Evolutionary conservation across 805 yeast genomes (phyloP), one percentile per base, ranked within the genome.

Genomic region (Wickerhamiella brachini): DNA sequence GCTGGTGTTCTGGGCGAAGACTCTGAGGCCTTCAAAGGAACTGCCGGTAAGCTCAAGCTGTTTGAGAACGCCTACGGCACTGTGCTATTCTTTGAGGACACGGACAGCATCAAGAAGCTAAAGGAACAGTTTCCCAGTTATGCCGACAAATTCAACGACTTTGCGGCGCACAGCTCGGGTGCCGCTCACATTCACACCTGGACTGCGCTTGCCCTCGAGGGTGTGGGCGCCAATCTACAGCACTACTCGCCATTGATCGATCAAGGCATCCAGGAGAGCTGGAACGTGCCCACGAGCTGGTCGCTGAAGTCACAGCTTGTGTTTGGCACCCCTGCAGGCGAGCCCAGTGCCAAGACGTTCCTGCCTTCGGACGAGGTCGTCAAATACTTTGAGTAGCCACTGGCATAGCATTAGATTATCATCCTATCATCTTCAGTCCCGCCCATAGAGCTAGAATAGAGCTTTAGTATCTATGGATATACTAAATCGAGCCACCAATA

Each of bases 141-240:
- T 63, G 69, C 71, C 24, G 70, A 66, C 49, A 65, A 64, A 53
- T 73, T 76, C 72, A 77, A 75, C 55, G 63, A 64, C 50, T 75
- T 74, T 59, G 77, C 77, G 34, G 66, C 72, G 49, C 73, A 75
- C 55, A 62, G 76, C 45, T 48, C 59, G 12, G 65, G 64, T 65
- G 72, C 75, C 49, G 77, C 77, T 49, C 77, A 74, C 65, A 73
- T 76, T 54, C 61, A 65, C 56, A 61, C 73, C 18, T 76, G 80
- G 80, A 64, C 75, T 43, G 74, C 74, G 24, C 63, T 76, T 24
- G 66, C 69, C 48, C 67, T 65, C 31, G 60, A 71, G 51, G 75
- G 74, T 47, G 60, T 75, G 44, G 79, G 79, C 55, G 76, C 70
- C 54, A 75, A 73, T 57, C 66, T 76, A 56, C 80, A 76, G 64